Percentiles rank a stretch among this genome's conserved stretches.
Evolutionary conservation across 2,329 filamentous ascomycete species (phyloP).

Genomic region (Sarocladium kiliense): DNA sequence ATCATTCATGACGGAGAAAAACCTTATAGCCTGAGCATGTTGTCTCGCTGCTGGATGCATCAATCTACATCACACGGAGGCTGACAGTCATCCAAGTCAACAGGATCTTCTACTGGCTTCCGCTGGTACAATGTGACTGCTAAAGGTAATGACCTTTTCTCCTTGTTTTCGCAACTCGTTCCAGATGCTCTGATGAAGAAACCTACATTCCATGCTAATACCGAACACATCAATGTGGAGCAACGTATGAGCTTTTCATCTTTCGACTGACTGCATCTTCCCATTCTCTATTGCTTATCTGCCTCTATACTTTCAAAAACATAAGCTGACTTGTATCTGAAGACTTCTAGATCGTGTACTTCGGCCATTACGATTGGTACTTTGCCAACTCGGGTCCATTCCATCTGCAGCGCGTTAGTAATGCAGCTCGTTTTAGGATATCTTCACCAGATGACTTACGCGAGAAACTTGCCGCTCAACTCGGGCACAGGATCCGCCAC

Average conservation of each 20-base stretch:
- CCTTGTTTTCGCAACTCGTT: constrained; percentile 13
- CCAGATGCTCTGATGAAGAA: constrained; percentile 56
- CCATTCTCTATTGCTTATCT: constrained; percentile 23
- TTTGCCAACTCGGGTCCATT: constrained; percentile 41
- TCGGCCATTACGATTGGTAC: constrained; percentile 39
- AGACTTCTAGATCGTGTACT: constrained; percentile 9
- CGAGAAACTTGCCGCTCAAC: constrained; percentile 72
- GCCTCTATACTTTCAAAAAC: constrained; percentile 17
- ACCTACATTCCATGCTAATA: constrained; percentile 73
- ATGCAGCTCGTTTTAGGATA: too few relatives aligned
- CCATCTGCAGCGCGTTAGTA: constrained; percentile 24
- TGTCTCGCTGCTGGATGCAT: constrained; percentile 9
- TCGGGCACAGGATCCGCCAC: constrained; percentile 58
- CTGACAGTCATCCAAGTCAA: not conserved
- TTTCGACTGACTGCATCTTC: constrained; percentile 62
- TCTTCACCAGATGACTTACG: constrained; percentile 37
- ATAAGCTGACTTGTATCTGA: constrained; percentile 15
- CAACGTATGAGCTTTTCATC: constrained; percentile 75
- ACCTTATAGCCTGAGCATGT: constrained; percentile 25
- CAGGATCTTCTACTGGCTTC: not conserved
- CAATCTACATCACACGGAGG: not conserved
- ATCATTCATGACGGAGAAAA: constrained; percentile 33
- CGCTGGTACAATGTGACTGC: not conserved
- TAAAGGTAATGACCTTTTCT: constrained; percentile 22
- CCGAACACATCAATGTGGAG: constrained; percentile 62